Evolutionary conservation across 495 filamentous ascomycete genomes (phyloP), one percentile per base, ranked within the genome.

Genomic region (Cercophora samala): DNA sequence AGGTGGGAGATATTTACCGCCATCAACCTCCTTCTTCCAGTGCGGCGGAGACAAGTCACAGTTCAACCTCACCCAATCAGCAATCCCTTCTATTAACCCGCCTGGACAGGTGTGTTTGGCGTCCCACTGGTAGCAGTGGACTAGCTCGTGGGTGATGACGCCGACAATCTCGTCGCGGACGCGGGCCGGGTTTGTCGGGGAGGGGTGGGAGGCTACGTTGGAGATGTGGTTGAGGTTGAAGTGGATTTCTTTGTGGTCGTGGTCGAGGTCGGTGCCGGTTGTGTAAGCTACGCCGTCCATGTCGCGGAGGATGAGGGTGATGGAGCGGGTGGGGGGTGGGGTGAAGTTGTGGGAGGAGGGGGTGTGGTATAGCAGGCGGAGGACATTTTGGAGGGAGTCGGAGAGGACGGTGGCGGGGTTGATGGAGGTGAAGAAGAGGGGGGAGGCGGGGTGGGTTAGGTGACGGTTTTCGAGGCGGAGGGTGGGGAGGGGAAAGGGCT

Each of bases 191-290:
- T 13, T 17, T 2, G 5, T 46, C n/a, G n/a, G n/a, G n/a, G n/a
- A n/a, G 0, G 72, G 1, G 2, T 81, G 77, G 64, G 80, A 75
- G 37, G 37, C 37, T 64, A 78, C 74, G 17, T 76, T 64, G 42
- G 73, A 68, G 71, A 98, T 88, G 79, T 97, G 97, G 62, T 85
- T 79, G 13, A 93, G 86, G 4, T 86, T 90, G 80, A 97, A 84
- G 79, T 97, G 92, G 65, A 99, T 97, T 73, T 97, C 93, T 74
- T 99, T 98, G 80, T 97, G 92, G 73, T 96, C 91, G 55, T 85
- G 66, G 78, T 97, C 94, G 6, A 97, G 83, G 51, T 93, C 91
- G 17, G 80, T 86, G 60, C 93, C 92, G 0, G 85, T 91, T 4
- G 95, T 99, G 77, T 97, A 95, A 42, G 95, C 95, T 8, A 98